Evolutionary conservation across 306 rosid genomes (phyloP), one percentile per base, ranked within the genome.

Genomic region (Citrullus mucosospermus): DNA sequence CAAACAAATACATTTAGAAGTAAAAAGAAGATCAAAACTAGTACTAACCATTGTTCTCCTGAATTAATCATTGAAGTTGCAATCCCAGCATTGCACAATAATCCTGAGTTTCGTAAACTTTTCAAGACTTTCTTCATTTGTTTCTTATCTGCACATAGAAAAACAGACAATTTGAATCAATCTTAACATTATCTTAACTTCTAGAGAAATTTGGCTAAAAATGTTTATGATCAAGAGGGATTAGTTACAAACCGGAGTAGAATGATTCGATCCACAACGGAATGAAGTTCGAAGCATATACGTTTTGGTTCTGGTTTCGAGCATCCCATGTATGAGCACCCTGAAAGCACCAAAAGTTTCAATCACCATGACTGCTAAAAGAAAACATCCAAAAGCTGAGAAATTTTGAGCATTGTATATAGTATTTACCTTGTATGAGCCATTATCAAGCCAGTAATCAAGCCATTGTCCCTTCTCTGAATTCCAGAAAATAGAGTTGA

Each of bases 191-290:
- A n/a, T 44, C 36, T 68, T 9, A 11, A 5, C 32, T 20, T 41
- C 12, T 18, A 68, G 18, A 48, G n/a, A 48, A 36, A 75, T 55
- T 75, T 5, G 30, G 56, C 10, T 17, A 16, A 30, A 16, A 43
- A 61, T 25, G 25, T 12, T 41, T 2, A 25, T 39, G 65, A 39
- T 59, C 20, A 77, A 20, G 41, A 10, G 28, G 17, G 18, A 51
- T 79, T 14, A 78, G 48, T 60, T 34, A 69, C 85, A 82, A 79
- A 92, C 97, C 95, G 76, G 93, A 88, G 87, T 85, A 75, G 80
- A 95, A 88, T 28, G 97, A 90, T 84, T 91, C 82, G 58, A 92
- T 78, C 99, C 99, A 95, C 80, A 95, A 71, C 44, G 97, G 99
- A 69, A 92, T 79, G 81, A 95, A 95, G 80, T 95, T 95, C 72